Conservation (phyloP, 2,329 filamentous ascomycete species). For the Alternaria brassicicola region DNA sequence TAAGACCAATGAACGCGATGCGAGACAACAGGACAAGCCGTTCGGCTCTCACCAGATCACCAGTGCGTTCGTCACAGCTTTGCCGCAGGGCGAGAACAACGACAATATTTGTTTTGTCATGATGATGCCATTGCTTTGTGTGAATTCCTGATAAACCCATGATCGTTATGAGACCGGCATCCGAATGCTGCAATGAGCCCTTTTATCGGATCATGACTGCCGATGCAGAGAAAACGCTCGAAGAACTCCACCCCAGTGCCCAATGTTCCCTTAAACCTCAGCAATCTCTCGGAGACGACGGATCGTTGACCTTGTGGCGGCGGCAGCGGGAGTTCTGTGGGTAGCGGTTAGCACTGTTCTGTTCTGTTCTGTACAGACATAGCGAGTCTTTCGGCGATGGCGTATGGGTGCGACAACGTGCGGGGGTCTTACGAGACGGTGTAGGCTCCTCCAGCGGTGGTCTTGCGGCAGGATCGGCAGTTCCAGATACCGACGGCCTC, state of each 20-base stretch:
- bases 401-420: not conserved
- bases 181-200: slow-evolving; percentile 40
- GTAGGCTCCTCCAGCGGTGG: slow-evolving; percentile 91
- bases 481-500: slow-evolving; percentile 94
- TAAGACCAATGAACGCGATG: not conserved
- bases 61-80: not conserved
- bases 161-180: slow-evolving; percentile 45
- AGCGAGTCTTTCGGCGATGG: not conserved
- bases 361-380: slow-evolving; percentile 1
- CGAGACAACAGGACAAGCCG: not conserved
- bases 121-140: slow-evolving; percentile 47
- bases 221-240: slow-evolving; percentile 45
- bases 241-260: slow-evolving; percentile 45
- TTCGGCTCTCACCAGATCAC: not conserved
- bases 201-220: slow-evolving; percentile 38
- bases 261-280: slow-evolving; percentile 72
- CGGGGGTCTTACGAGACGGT: slow-evolving; percentile 79
- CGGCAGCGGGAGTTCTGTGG: slow-evolving; percentile 83
- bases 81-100: not conserved
- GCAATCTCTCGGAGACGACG: slow-evolving; percentile 96
- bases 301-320: slow-evolving; percentile 94
- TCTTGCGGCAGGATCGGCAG: slow-evolving; percentile 95
- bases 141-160: slow-evolving; percentile 44
- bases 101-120: slow-evolving; percentile 29
- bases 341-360: slow-evolving; percentile 31